Conservation (phyloP, 2,329 filamentous ascomycete species). For the Dothidotthia symphoricarpi region DNA sequence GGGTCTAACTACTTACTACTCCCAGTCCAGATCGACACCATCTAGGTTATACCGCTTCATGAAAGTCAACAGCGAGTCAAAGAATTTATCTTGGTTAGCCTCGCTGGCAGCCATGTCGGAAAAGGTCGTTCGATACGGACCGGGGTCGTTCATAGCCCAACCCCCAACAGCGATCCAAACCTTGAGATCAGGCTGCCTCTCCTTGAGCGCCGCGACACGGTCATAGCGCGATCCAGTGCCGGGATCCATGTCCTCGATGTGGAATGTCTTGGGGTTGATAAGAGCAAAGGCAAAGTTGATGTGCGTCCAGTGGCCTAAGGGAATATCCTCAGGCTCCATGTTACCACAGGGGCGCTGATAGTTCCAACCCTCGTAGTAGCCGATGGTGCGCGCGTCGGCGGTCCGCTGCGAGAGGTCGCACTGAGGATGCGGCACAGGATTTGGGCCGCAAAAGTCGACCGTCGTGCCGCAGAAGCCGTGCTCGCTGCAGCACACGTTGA, state of each 20-base stretch:
- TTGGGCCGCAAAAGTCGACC: background rate
- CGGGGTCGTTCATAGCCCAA: slow-evolving; percentile 44
- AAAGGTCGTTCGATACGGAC: slow-evolving; percentile 35
- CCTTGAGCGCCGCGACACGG: slow-evolving; percentile 29
- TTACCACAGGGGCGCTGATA: background rate
- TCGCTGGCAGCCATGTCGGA: slow-evolving; percentile 24
- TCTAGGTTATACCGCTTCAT: slow-evolving; percentile 44
- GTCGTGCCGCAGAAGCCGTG: background rate
- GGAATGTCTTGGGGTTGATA: slow-evolving; percentile 8
- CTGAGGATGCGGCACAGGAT: background rate
- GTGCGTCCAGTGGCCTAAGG: slow-evolving; percentile 3
- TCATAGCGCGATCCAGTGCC: background rate
- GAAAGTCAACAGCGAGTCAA: slow-evolving; percentile 37
- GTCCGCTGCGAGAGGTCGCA: background rate
- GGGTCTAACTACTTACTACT: too few relatives aligned
- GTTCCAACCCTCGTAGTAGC: slow-evolving; percentile 15
- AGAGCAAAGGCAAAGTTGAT: slow-evolving; percentile 12
- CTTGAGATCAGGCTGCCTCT: slow-evolving; percentile 23
- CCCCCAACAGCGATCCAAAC: slow-evolving; percentile 43
- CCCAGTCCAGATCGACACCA: slow-evolving; percentile 49
- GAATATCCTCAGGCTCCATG: slow-evolving; percentile 8
- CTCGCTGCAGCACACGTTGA: background rate
- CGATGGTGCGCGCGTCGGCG: background rate
- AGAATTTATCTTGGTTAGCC: slow-evolving; percentile 32
- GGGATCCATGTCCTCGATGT: slow-evolving; percentile 1